Percentiles rank a stretch among this genome's conserved stretches.
Evolutionary conservation across 192 early-diverging fungal species (phyloP).

Genomic region (Backusella tarrabulga): DNA sequence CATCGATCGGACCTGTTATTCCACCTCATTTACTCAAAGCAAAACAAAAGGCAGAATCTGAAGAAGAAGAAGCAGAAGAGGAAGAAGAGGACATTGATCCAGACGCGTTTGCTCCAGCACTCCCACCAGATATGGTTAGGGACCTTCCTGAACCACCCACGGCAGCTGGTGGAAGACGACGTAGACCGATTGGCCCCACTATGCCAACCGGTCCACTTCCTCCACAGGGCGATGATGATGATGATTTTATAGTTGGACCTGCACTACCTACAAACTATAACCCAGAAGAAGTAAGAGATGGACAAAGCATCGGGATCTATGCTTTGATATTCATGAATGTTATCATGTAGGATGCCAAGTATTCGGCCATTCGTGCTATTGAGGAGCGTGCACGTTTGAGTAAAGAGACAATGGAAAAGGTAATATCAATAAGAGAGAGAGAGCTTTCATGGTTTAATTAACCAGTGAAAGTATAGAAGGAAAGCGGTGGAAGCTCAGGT

Average conservation of each 20-base stretch:
- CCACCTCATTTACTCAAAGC: conserved; percentile 5
- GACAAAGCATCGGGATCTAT: background rate
- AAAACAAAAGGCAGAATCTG: conserved; percentile 2
- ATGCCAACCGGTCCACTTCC: conserved; percentile 17
- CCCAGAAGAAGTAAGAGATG: conserved; percentile 10
- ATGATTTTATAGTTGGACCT: conserved; percentile 29
- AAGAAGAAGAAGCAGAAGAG: background rate
- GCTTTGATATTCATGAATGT: background rate
- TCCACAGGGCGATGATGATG: conserved; percentile 5
- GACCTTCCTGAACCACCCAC: background rate
- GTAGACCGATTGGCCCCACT: conserved; percentile 25
- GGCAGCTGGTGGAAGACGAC: background rate
- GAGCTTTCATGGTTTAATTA: too few relatives aligned
- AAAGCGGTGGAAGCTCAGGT: background rate
- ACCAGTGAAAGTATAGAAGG: conserved; percentile 1
- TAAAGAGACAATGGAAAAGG: conserved; percentile 24
- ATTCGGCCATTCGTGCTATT: conserved; percentile 32
- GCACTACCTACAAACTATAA: conserved; percentile 17
- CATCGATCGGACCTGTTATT: background rate
- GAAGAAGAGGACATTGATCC: background rate
- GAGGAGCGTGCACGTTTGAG: conserved; percentile 30
- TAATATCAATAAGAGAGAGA: background rate
- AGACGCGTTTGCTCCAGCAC: conserved; percentile 30
- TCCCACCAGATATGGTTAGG: conserved; percentile 29
- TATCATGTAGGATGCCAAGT: background rate